These are phyloP conservation scores for Mariannaea elegans DNA, from an alignment of 2,329 filamentous ascomycete species.

Conservation along the genomic window DNA sequence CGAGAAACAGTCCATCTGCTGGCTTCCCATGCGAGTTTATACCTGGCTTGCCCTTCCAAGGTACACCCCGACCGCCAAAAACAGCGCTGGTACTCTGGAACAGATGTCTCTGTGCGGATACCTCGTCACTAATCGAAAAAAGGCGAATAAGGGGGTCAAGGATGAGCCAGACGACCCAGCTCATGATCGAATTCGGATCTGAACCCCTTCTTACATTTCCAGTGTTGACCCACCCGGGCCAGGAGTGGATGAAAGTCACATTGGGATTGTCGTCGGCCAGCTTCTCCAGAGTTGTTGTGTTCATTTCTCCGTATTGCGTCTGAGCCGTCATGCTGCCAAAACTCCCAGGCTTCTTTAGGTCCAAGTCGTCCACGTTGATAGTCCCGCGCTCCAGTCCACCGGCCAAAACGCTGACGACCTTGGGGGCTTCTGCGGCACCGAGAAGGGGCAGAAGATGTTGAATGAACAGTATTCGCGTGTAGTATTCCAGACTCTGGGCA, in stretches of 20 bases:
- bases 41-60: constrained; percentile 44
- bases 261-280: constrained; percentile 33
- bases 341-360: constrained; percentile 39
- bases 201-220: constrained; percentile 39
- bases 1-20: constrained; percentile 45
- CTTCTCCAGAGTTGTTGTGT: constrained; percentile 34
- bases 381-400: constrained; percentile 30
- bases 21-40: constrained; percentile 39
- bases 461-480: constrained; percentile 54
- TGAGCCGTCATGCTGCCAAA: constrained; percentile 37
- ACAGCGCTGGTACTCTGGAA: constrained; percentile 48
- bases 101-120: constrained; percentile 45
- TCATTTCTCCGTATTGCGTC: constrained; percentile 41
- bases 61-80: constrained; percentile 46
- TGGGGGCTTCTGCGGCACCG: constrained; percentile 31
- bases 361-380: constrained; percentile 39
- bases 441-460: constrained; percentile 53
- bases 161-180: constrained; percentile 45
- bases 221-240: constrained; percentile 42
- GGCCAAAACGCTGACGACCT: constrained; percentile 39
- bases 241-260: constrained; percentile 41
- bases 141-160: constrained; percentile 44
- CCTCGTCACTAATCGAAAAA: constrained; percentile 42
- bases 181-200: constrained; percentile 36
- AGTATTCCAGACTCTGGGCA: constrained; percentile 51